Evolutionary conservation across 1,284 basidiomycete genomes (phyloP), one percentile per base, ranked within the genome.

Genomic region (Mycosarcoma maydis): DNA sequence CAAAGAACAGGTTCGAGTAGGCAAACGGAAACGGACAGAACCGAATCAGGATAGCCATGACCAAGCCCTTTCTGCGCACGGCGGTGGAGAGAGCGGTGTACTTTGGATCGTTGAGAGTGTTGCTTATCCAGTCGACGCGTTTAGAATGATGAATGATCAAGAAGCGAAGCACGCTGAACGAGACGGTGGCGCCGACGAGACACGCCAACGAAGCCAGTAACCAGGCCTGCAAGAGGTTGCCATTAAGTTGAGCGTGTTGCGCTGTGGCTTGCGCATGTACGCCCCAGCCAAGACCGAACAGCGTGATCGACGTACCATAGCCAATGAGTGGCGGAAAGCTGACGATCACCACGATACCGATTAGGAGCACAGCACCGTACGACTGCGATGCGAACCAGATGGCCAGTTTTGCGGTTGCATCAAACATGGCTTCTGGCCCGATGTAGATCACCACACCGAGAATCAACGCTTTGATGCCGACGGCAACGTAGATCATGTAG

Each of bases 1-100:
- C 61, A 22, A 70, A 69, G 46, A 73, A 73, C 33, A 65, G 56
- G 33, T 70, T 72, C 26, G 69, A 72, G 30, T 72, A 72, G 2
- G 60, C 61, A 27, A 76, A 81, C 0, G 79, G 79, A 26, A 80
- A 72, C 0, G 79, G 79, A 30, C 75, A 76, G 51, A 75, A 74
- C 2, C 76, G 55, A n/a, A 78, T 65, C 11, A 81, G 51, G n/a
- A 80, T 59, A 2, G 70, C 71, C 72, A 81, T 78, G 17, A 41
- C 30, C 1, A 72, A 49, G 2, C 78, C 78, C 6, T 56, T 54
- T 3, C 60, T 38, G 3, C 59, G 50, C 0, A 81, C 73, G 3
- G 79, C 79, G 10, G 45, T 56, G 37, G 72, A 72, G 30, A 81
- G 68, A 3, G 79, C 79, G 11, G 39, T 49, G 47, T 72, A 76